A percentile compares a stretch with the other conserved stretches of the same genome.
phyloP scores from a whole-genome alignment of 345 rosid genomes.

The Heritiera littoralis region DNA sequence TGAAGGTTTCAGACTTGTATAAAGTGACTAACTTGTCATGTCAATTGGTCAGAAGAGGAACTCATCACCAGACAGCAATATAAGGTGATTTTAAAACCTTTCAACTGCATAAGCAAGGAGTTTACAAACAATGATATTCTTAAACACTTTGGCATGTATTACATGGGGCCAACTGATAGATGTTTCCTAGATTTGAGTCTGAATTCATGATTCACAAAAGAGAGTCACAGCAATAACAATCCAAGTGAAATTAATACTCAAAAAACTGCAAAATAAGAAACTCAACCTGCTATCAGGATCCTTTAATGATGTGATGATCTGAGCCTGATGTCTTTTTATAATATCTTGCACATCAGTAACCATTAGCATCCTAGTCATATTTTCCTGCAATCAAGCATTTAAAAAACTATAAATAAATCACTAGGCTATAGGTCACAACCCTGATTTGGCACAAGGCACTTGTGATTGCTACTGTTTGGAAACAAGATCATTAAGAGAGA shows the following conservation, averaged over 20 bases:
- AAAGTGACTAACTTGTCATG: not conserved
- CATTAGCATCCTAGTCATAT: constrained; percentile 99
- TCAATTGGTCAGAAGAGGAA: constrained; percentile 9
- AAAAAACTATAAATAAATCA: constrained; percentile 24
- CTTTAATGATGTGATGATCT: constrained; percentile 94
- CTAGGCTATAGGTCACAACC: not conserved
- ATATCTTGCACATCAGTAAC: constrained; percentile 96
- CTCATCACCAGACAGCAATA: not conserved
- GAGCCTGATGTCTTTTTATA: constrained; percentile 97
- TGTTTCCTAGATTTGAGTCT: not conserved
- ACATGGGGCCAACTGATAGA: not conserved
- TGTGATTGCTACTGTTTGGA: not conserved
- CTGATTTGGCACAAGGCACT: not conserved
- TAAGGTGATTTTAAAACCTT: not conserved
- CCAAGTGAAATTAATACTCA: not conserved
- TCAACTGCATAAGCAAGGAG: not conserved
- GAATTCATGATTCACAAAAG: not conserved
- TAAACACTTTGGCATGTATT: not conserved
- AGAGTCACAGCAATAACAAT: constrained; percentile 1
- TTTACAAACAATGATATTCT: not conserved
- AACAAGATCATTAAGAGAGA: not conserved
- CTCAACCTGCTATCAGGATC: constrained; percentile 94
- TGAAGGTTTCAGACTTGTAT: not conserved
- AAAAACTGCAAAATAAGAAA: constrained; percentile 16
- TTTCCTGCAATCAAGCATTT: constrained; percentile 61